These are phyloP conservation scores for Lactarius tabidus DNA, from an alignment of 768 basidiomycete species.

Conservation along the genomic window DNA sequence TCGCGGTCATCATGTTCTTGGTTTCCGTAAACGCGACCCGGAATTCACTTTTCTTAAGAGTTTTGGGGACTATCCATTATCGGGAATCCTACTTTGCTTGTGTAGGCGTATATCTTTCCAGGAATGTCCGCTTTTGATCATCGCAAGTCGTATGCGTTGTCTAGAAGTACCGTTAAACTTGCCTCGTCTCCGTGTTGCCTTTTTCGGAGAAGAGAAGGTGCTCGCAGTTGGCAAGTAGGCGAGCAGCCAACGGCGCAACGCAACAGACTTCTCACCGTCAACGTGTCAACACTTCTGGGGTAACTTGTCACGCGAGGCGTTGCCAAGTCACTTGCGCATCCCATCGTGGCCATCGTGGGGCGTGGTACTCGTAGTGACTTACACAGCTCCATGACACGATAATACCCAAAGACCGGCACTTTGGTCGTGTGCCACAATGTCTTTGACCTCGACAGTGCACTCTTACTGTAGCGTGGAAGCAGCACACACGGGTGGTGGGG, in stretches of 20 bases:
- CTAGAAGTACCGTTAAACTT: background rate
- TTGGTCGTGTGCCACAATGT: background rate
- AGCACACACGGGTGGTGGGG: background rate
- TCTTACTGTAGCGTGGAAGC: background rate
- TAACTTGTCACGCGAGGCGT: background rate
- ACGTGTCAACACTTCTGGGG: background rate
- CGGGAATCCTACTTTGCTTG: background rate
- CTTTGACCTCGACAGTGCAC: background rate
- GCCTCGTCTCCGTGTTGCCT: background rate
- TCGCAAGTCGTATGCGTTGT: background rate
- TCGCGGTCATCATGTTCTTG: constrained; percentile 8
- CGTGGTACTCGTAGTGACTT: background rate
- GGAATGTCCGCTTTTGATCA: background rate
- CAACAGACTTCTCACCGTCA: background rate
- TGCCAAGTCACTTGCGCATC: background rate
- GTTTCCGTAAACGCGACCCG: constrained; percentile 4
- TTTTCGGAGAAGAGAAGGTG: background rate
- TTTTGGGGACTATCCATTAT: background rate
- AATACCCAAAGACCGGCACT: background rate
- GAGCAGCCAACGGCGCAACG: background rate
- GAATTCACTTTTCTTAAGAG: background rate
- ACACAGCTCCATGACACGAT: too few relatives aligned
- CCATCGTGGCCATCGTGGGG: too few relatives aligned
- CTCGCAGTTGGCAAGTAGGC: background rate
- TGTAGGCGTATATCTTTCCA: background rate